Percentiles rank a stretch among this genome's conserved stretches.
Evolutionary conservation across 2,329 filamentous ascomycete species (phyloP).

Genomic region (Fusarium albidum): DNA sequence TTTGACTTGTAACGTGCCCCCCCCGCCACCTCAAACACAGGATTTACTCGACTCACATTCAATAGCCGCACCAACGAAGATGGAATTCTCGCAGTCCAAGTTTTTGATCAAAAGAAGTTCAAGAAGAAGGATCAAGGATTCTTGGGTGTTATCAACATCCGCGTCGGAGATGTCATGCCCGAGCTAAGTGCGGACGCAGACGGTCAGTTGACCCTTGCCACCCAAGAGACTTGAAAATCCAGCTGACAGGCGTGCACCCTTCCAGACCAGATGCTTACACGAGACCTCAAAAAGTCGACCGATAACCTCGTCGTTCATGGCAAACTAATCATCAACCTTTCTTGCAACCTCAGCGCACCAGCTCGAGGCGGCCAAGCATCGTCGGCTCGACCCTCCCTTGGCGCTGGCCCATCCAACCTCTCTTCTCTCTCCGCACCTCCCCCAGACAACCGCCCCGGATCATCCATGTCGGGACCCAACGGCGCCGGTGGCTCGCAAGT

Average conservation of each 20-base stretch:
- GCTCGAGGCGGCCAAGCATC: conserved; percentile 61
- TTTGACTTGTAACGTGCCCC: conserved; percentile 87
- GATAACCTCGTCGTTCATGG: conserved; percentile 98
- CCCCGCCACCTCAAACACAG: conserved; percentile 16
- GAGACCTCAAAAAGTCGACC: conserved; percentile 96
- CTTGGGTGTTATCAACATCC: conserved; percentile 95
- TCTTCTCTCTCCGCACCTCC: conserved; percentile 54
- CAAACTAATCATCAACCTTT: conserved; percentile 95
- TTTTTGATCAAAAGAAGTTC: conserved; percentile 99
- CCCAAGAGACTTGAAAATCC: conserved; percentile 36
- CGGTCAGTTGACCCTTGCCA: conserved; percentile 66
- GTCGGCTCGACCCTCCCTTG: conserved; percentile 56
- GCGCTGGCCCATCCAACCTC: conserved; percentile 53
- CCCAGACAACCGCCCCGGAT: conserved; percentile 59
- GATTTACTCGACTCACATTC: conserved; percentile 18
- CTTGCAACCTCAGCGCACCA: conserved; percentile 83
- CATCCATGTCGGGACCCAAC: conserved; percentile 60
- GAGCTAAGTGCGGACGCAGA: conserved; percentile 90
- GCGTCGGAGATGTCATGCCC: conserved; percentile 87
- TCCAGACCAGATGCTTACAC: conserved; percentile 95
- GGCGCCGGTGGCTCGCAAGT: conserved; percentile 52
- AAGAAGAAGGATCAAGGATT: conserved; percentile 99
- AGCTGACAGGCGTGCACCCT: conserved; percentile 29
- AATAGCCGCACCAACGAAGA: conserved; percentile 88
- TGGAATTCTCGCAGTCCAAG: conserved; percentile 95